Evolutionary conservation across 495 filamentous ascomycete species (phyloP), one percentile per base, ranked within the genome.

Genomic region (Penicillium alfredii): DNA sequence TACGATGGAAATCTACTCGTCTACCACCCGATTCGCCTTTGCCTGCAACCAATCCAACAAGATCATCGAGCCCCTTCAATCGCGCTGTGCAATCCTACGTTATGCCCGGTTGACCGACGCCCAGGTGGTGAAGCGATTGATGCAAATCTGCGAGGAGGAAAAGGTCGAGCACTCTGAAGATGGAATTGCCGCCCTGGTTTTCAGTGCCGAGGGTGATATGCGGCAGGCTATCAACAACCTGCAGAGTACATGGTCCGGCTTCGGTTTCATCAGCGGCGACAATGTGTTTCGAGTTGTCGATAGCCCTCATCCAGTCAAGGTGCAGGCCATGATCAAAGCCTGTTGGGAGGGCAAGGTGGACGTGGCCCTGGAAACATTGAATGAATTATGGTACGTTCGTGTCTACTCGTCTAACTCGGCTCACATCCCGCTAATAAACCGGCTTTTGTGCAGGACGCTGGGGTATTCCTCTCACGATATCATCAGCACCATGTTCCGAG

Each of bases 271-370:
- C 19, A 92, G 78, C 43, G 89, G 90, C 7, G 93, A 99, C 56
- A 97, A 97, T 58, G 92, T 99, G 2, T 99, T 99, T 68, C 88
- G 86, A 44, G 93, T 99, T 0, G 92, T 99, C 14, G 92, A 99
- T 63, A 85, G 81, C 31, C 92, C 92, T 19, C 92, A 99, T 65
- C 92, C 92, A 7, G 86, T 99, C 55, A 96, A 95, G 60, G 86
- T 99, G 23, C 92, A 99, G 69, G 88, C 86, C 8, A 94, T 99
- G 84, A 77, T 99, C 52, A 97, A 95, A 70, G 84, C 88, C 11
- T 96, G 92, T 59, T 84, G 88, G 66, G 88, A 97, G 59, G 81
- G 84, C 8, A 86, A 88, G 42, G 73, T 97, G 4, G 92, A 96
- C 55, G 72, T 76, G 18, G 92, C 93, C 4, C 63, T 99, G 40